Evolutionary conservation across 805 yeast genomes (phyloP).

Genomic region (Metschnikowia cubensis): DNA sequence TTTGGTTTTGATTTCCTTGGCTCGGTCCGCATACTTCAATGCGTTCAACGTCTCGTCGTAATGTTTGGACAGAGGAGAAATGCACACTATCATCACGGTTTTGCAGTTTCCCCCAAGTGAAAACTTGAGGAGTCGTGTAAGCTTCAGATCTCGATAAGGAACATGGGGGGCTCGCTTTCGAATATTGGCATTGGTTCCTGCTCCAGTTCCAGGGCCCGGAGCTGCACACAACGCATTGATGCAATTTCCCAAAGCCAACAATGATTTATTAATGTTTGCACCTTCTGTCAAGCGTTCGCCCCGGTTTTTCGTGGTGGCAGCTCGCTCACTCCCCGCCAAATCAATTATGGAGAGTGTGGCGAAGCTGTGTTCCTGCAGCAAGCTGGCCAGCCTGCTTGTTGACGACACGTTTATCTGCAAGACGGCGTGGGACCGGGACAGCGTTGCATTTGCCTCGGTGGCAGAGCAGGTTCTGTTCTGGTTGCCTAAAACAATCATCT

Average conservation of each 20-base stretch:
- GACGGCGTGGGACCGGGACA: conserved; percentile 93
- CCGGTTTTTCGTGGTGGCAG: conserved; percentile 80
- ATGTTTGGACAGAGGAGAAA: conserved; percentile 81
- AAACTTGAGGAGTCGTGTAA: conserved; percentile 81
- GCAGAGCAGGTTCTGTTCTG: conserved; percentile 76
- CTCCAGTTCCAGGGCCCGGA: background rate
- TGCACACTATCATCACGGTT: conserved; percentile 94
- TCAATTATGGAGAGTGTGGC: conserved; percentile 87
- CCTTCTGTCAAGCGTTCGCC: conserved; percentile 85
- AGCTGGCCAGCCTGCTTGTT: conserved; percentile 54
- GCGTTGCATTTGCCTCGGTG: conserved; percentile 86
- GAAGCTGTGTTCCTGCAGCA: conserved; percentile 63
- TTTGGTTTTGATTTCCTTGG: conserved; percentile 85
- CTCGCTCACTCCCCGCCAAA: conserved; percentile 93
- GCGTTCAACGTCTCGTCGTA: conserved; percentile 93
- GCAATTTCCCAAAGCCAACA: conserved; percentile 88
- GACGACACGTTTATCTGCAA: conserved; percentile 73
- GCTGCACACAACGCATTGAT: conserved; percentile 74
- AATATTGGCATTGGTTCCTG: conserved; percentile 36
- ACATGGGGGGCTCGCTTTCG: conserved; percentile 64
- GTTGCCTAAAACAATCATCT: conserved; percentile 68
- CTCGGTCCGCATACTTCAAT: conserved; percentile 85
- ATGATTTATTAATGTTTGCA: conserved; percentile 85
- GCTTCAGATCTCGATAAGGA: conserved; percentile 87
- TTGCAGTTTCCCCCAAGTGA: conserved; percentile 93